A percentile compares a stretch with the other conserved stretches of the same genome.
Evolutionary conservation across 2,329 filamentous ascomycete genomes (phyloP).

Genomic region (Fusarium lyarnte): DNA sequence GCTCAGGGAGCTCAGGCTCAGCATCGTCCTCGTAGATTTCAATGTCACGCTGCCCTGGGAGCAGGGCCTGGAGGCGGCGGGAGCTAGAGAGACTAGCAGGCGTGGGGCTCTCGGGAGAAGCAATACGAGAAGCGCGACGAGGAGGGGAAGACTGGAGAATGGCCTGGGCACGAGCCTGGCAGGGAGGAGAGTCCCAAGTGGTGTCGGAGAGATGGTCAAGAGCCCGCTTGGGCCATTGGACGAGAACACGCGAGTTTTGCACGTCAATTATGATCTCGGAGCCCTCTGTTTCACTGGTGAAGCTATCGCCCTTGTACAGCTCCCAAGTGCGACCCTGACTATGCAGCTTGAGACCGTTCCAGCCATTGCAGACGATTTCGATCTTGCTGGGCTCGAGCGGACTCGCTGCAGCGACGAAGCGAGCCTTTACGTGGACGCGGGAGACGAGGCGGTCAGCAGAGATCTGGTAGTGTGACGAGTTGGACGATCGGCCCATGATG

Average conservation of each 20-base stretch:
- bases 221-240: slow-evolving; percentile 81
- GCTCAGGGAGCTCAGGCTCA: slow-evolving; percentile 57
- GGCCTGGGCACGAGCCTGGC: slow-evolving; percentile 44
- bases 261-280: slow-evolving; percentile 96
- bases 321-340: slow-evolving; percentile 90
- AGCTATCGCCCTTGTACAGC: slow-evolving; percentile 86
- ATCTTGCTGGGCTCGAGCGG: slow-evolving; percentile 79
- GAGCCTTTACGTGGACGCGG: slow-evolving; percentile 89
- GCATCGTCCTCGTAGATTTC: slow-evolving; percentile 84
- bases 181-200: slow-evolving; percentile 74
- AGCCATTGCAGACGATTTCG: slow-evolving; percentile 90
- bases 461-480: slow-evolving; percentile 94
- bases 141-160: slow-evolving; percentile 70
- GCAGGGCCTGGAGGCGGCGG: slow-evolving; percentile 56
- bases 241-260: slow-evolving; percentile 87
- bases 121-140: slow-evolving; percentile 66
- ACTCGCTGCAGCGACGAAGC: slow-evolving; percentile 76
- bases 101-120: slow-evolving; percentile 78
- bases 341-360: slow-evolving; percentile 95
- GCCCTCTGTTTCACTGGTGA: slow-evolving; percentile 87
- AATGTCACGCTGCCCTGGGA: slow-evolving; percentile 58
- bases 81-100: slow-evolving; percentile 56
- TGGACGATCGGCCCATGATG: slow-evolving; percentile 91
- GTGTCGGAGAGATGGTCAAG: slow-evolving; percentile 69
- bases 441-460: slow-evolving; percentile 93